Conservation (phyloP, 805 yeast species). For the Wickerhamomyces strasburgensis region DNA sequence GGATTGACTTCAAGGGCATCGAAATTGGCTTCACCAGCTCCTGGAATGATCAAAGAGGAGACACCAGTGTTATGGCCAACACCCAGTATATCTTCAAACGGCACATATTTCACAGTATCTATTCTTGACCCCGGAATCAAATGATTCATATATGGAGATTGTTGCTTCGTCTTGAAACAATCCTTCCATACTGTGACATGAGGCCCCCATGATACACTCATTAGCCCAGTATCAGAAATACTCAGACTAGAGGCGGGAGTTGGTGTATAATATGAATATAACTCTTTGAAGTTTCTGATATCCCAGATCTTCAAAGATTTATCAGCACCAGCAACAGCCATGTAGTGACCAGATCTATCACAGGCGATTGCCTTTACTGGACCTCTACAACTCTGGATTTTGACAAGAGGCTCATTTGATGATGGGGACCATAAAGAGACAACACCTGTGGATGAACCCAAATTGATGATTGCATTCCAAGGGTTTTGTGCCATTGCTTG, state of each 20-base stretch:
- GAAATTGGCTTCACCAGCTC: constrained; percentile 96
- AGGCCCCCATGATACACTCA: constrained; percentile 94
- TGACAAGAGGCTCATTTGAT: constrained; percentile 79
- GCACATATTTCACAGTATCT: constrained; percentile 69
- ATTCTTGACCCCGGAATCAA: constrained; percentile 72
- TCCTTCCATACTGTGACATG: constrained; percentile 95
- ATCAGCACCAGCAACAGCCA: constrained; percentile 92
- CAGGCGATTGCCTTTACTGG: constrained; percentile 82
- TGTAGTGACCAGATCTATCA: constrained; percentile 87
- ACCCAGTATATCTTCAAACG: constrained; percentile 95
- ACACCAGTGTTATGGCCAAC: constrained; percentile 78
- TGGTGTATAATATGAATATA: constrained; percentile 62
- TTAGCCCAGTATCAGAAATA: constrained; percentile 81
- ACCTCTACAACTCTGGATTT: constrained; percentile 76
- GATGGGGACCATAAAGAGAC: constrained; percentile 93
- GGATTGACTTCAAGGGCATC: constrained; percentile 94
- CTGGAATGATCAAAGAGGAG: constrained; percentile 87
- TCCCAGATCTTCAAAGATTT: constrained; percentile 89
- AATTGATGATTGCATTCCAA: constrained; percentile 91
- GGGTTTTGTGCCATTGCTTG: constrained; percentile 86
- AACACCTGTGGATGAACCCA: constrained; percentile 91
- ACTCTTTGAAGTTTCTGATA: constrained; percentile 71
- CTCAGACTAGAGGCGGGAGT: constrained; percentile 79
- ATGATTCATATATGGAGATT: constrained; percentile 90
- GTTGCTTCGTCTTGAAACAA: constrained; percentile 61